Base-by-base conservation (phyloP, 2,329 filamentous ascomycete genomes). In the Arthrocladium fulminans region DNA sequence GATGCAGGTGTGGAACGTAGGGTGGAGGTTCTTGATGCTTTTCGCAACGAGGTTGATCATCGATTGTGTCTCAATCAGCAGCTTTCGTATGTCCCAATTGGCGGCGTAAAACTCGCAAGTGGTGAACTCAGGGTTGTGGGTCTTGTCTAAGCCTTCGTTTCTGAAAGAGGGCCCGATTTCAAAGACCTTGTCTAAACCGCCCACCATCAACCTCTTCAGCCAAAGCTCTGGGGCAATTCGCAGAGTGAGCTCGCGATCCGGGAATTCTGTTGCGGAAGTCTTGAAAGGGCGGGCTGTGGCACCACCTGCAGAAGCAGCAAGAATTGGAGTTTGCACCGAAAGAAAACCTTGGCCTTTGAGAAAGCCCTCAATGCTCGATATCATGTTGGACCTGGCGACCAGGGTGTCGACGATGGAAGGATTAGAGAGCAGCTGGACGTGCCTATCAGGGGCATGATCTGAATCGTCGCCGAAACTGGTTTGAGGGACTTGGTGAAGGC, bases 81-180 rank as follows among this genome's bases (percentile, higher is more conserved):
- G 44, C 97, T 71, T 35, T 86, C 79, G 29, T 81, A 71, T 0
- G 96, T 75, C 54, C 83, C 85, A 51, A 60, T 89, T 94, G 2
- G 89, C 83, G 52, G 85, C 83, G 67, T 98, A 98, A 68, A 95
- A 97, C 68, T 98, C 92, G 72, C 90, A 97, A 51, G 87, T 97
- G 38, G 86, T 92, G 68, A 97, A 98, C 63, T 98, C 92, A 0
- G 92, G 90, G 62, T 98, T 98, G 64, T 98, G 92, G 0, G 88
- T 95, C 24, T 77, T 78, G 64, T 96, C 89, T 29, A 95, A 66
- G 1, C 76, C 87, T 70, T 98, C 92, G 63, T 98, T 98, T 37
- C 92, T 80, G 67, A 98, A 98, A 10, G 82, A 81, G 2, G 87
- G 84, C 0, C 92, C 92, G 55, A 98, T 89, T 67, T 98, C 92